Percentiles rank a stretch among this genome's conserved stretches.
Evolutionary conservation across 805 yeast species (phyloP).

Genomic region (Teunomyces gatunensis): DNA sequence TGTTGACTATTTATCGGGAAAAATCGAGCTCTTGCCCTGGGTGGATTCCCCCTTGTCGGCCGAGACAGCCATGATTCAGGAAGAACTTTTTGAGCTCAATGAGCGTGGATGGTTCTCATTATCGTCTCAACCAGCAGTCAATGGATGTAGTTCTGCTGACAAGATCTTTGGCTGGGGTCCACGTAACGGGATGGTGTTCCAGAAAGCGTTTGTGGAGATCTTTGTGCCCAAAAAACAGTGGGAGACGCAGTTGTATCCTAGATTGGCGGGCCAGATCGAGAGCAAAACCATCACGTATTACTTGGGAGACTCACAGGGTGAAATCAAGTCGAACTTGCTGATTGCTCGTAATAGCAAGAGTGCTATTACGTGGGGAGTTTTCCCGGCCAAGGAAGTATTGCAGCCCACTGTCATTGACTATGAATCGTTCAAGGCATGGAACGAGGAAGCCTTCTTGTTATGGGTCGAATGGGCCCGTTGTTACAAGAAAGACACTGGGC

Average conservation of each 20-base stretch:
- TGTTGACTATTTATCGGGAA: slow-evolving; percentile 68
- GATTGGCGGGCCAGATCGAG: slow-evolving; percentile 36
- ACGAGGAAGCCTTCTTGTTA: slow-evolving; percentile 88
- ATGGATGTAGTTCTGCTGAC: slow-evolving; percentile 75
- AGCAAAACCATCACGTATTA: slow-evolving; percentile 67
- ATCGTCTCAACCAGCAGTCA: slow-evolving; percentile 94
- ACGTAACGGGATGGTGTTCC: slow-evolving; percentile 79
- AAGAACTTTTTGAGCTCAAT: slow-evolving; percentile 79
- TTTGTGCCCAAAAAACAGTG: slow-evolving; percentile 74
- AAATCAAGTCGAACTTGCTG: slow-evolving; percentile 59
- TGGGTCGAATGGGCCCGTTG: slow-evolving; percentile 91
- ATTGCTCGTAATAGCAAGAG: slow-evolving; percentile 47
- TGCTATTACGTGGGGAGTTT: slow-evolving; percentile 98
- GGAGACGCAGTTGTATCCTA: slow-evolving; percentile 54
- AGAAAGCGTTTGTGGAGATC: slow-evolving; percentile 85
- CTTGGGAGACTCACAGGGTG: slow-evolving; percentile 60
- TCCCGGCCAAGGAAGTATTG: slow-evolving; percentile 83
- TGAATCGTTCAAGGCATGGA: slow-evolving; percentile 94
- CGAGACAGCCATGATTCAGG: slow-evolving; percentile 91
- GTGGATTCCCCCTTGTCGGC: slow-evolving; percentile 81
- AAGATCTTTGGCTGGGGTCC: slow-evolving; percentile 98
- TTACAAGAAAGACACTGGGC: slow-evolving; percentile 55
- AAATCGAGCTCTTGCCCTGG: slow-evolving; percentile 85
- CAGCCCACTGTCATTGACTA: slow-evolving; percentile 92
- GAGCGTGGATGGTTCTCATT: slow-evolving; percentile 75